A percentile compares a stretch with the other conserved stretches of the same genome.
These are phyloP conservation scores for Botrytis aclada DNA, from an alignment of 2,329 filamentous ascomycete genomes.

Conservation along the genomic window DNA sequence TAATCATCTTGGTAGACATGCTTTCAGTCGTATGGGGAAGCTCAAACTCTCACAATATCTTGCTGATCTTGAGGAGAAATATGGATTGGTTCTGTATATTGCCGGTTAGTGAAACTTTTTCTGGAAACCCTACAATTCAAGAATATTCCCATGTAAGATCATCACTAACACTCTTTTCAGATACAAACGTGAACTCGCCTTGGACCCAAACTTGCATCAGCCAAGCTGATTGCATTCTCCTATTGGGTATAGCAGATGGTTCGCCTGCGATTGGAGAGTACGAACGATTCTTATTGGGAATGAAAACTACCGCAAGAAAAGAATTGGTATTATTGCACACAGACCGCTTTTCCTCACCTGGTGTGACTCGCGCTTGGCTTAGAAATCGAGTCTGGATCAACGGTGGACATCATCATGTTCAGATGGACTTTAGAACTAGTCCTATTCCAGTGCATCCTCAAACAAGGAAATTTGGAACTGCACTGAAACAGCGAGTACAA, in stretches of 20 bases:
- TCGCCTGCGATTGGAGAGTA: conserved; percentile 93
- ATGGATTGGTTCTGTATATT: conserved; percentile 90
- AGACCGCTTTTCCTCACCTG: conserved; percentile 81
- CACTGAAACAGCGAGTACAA: conserved; percentile 88
- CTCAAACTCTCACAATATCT: conserved; percentile 93
- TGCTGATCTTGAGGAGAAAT: conserved; percentile 95
- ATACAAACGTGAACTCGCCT: conserved; percentile 93
- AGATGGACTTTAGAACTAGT: conserved; percentile 83
- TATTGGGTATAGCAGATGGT: conserved; percentile 87
- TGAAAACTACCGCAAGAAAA: conserved; percentile 95
- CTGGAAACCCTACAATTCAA: conserved; percentile 44
- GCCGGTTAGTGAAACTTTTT: conserved; percentile 56
- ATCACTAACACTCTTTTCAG: conserved; percentile 42
- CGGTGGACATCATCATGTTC: conserved; percentile 93
- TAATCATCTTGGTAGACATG: conserved; percentile 91
- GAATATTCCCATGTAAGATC: conserved; percentile 25
- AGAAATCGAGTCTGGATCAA: conserved; percentile 97
- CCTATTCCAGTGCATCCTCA: conserved; percentile 73
- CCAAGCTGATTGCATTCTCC: conserved; percentile 91
- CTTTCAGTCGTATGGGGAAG: conserved; percentile 97
- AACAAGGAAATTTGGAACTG: conserved; percentile 75
- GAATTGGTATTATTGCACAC: conserved; percentile 85
- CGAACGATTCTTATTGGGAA: conserved; percentile 90
- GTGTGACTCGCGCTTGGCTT: conserved; percentile 84
- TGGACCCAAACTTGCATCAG: conserved; percentile 99